phyloP scores from a whole-genome alignment of 768 basidiomycete genomes.

The Butyriboletus loyo region DNA sequence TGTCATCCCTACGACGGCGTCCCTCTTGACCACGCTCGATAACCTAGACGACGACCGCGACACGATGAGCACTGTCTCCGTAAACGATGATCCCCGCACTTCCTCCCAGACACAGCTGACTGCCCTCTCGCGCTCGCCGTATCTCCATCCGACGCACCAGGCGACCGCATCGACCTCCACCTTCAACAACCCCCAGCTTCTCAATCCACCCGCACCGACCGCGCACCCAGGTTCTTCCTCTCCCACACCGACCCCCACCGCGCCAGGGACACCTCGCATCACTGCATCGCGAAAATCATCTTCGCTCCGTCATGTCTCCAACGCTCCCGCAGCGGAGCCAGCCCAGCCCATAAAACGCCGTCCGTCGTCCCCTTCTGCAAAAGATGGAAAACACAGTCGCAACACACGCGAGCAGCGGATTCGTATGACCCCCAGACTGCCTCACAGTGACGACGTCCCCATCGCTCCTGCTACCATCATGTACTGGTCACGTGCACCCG shows the following conservation, averaged over 20 bases:
- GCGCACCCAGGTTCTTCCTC: slow-evolving; percentile 5
- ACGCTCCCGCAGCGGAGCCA: slow-evolving; percentile 23
- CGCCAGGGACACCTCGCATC: slow-evolving; percentile 27
- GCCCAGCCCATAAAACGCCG: slow-evolving; percentile 26
- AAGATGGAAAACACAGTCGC: slow-evolving; percentile 21
- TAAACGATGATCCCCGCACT: slow-evolving; percentile 12
- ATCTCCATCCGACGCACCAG: slow-evolving; percentile 35
- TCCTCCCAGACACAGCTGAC: slow-evolving; percentile 2
- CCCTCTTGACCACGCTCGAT: slow-evolving; percentile 11
- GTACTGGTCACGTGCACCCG: slow-evolving; percentile 85
- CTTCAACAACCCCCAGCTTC: slow-evolving; percentile 25
- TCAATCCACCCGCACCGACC: neutral
- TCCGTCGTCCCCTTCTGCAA: slow-evolving; percentile 28
- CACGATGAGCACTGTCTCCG: slow-evolving; percentile 20
- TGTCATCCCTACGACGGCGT: neutral
- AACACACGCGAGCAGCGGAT: slow-evolving; percentile 30
- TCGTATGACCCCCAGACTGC: slow-evolving; percentile 55
- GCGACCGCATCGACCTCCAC: slow-evolving; percentile 37
- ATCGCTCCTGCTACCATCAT: slow-evolving; percentile 69
- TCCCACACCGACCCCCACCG: slow-evolving; percentile 13
- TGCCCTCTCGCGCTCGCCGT: slow-evolving; percentile 34
- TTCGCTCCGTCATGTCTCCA: slow-evolving; percentile 30
- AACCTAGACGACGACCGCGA: slow-evolving; percentile 23
- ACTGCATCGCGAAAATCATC: slow-evolving; percentile 31
- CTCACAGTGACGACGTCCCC: slow-evolving; percentile 57